These are phyloP conservation scores for Coemansia sp. DNA, from an alignment of 192 early-diverging fungal genomes.

Conservation along the genomic window DNA sequence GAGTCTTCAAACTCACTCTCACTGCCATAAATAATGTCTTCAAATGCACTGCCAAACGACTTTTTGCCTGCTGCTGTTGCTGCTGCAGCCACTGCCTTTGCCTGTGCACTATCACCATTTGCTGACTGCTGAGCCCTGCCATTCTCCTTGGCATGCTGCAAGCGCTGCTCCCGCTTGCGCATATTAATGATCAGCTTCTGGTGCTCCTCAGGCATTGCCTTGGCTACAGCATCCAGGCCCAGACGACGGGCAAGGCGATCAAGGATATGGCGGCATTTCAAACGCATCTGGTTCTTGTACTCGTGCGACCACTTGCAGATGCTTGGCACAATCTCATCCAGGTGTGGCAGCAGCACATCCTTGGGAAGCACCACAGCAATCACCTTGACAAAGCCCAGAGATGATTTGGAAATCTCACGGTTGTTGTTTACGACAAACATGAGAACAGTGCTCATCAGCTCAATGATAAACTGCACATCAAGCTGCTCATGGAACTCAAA, in stretches of 20 bases:
- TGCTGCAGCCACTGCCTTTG: slow-evolving; percentile 40
- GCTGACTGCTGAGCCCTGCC: slow-evolving; percentile 20
- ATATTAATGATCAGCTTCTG: slow-evolving; percentile 89
- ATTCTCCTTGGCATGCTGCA: slow-evolving; percentile 62
- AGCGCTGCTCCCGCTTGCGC: slow-evolving; percentile 79
- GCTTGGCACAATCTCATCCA: slow-evolving; percentile 68
- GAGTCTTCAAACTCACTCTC: slow-evolving; percentile 96
- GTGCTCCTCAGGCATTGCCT: slow-evolving; percentile 81
- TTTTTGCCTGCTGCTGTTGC: slow-evolving; percentile 49
- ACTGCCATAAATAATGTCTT: slow-evolving; percentile 87
- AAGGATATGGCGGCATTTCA: slow-evolving; percentile 87
- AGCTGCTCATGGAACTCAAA: slow-evolving; percentile 88
- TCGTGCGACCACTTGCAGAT: slow-evolving; percentile 82
- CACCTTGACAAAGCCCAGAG: slow-evolving; percentile 93
- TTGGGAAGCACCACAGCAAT: slow-evolving; percentile 73
- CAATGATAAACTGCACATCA: slow-evolving; percentile 58
- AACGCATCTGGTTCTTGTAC: slow-evolving; percentile 86
- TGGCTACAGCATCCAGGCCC: slow-evolving; percentile 69
- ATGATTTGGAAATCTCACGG: slow-evolving; percentile 88
- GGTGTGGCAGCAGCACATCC: slow-evolving; percentile 65
- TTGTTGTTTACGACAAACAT: slow-evolving; percentile 76
- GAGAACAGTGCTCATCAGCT: slow-evolving; percentile 78
- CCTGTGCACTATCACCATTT: slow-evolving; percentile 46
- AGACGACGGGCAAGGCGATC: slow-evolving; percentile 88
- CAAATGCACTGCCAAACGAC: slow-evolving; percentile 71